phyloP scores from a whole-genome alignment of 192 early-diverging fungal genomes.

The Coemansia asiatica region DNA sequence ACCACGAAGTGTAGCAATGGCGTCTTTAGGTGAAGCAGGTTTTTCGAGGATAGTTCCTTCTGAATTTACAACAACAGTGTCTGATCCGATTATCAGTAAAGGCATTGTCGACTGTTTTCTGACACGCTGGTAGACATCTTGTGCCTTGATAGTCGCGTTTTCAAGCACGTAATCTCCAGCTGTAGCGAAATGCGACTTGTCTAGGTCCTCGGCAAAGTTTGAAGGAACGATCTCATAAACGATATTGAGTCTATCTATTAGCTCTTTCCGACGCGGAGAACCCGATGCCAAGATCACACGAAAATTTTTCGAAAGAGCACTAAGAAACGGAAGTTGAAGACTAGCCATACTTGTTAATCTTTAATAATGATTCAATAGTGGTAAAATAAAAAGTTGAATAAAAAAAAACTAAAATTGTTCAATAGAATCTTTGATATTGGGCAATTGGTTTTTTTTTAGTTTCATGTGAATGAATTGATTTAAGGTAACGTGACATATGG shows the following conservation, averaged over 20 bases:
- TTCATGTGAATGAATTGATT: too few species aligned
- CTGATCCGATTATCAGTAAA: constrained; percentile 75
- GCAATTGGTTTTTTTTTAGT: too few species aligned
- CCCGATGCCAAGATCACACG: constrained; percentile 74
- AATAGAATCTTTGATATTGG: too few species aligned
- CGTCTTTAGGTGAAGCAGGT: constrained; percentile 62
- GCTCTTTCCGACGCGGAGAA: constrained; percentile 78
- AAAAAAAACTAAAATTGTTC: too few species aligned
- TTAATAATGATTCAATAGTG: too few species aligned
- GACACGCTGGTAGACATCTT: constrained; percentile 64
- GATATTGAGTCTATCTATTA: constrained; percentile 60
- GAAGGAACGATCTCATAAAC: constrained; percentile 66
- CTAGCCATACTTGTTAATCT: not conserved
- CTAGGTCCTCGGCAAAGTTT: constrained; percentile 75
- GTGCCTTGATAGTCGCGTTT: constrained; percentile 69
- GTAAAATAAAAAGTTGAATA: not conserved
- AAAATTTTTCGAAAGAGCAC: constrained; percentile 26
- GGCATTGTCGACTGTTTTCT: constrained; percentile 34
- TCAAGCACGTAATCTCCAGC: constrained; percentile 69
- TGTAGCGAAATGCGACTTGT: constrained; percentile 62
- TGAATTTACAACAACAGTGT: constrained; percentile 72
- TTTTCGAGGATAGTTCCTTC: constrained; percentile 79
- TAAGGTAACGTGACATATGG: too few species aligned
- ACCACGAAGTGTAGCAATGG: constrained; percentile 60
- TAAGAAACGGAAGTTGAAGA: constrained; percentile 25